Evolutionary conservation across 495 filamentous ascomycete genomes (phyloP).

Genomic region (Neohortaea acidophila): DNA sequence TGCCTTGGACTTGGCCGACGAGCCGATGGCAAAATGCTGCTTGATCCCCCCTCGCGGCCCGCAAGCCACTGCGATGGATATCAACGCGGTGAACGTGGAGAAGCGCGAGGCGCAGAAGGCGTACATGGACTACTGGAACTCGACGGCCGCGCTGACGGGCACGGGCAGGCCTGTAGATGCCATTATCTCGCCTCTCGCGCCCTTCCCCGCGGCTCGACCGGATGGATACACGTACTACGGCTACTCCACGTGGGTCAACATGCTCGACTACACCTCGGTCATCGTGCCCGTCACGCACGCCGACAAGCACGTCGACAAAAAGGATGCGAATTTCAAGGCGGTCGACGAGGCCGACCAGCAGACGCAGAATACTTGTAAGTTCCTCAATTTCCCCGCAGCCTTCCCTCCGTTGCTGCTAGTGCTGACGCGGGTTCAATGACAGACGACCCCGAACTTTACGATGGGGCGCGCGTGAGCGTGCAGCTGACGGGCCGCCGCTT

Average conservation of each 20-base stretch:
- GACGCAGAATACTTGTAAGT: constrained; percentile 40
- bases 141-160: constrained; percentile 35
- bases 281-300: constrained; percentile 43
- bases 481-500: constrained; percentile 32
- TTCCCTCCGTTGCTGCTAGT: constrained; percentile 1
- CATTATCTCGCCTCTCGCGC: constrained; percentile 40
- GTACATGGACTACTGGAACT: constrained; percentile 59
- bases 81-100: constrained; percentile 40
- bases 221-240: constrained; percentile 34
- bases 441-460: constrained; percentile 35
- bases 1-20: constrained; percentile 41
- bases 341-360: constrained; percentile 30
- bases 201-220: constrained; percentile 44
- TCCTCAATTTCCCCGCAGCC: too few species aligned
- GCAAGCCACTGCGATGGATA: constrained; percentile 31
- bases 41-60: constrained; percentile 23
- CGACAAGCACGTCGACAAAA: constrained; percentile 38
- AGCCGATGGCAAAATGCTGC: constrained; percentile 30
- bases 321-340: constrained; percentile 26
- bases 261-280: constrained; percentile 42
- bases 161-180: constrained; percentile 46
- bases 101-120: constrained; percentile 45
- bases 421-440: too few species aligned
- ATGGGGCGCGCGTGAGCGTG: constrained; percentile 32
- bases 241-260: constrained; percentile 39